These are phyloP conservation scores for Colletotrichum australisinense DNA, from an alignment of 2,329 filamentous ascomycete genomes.

Conservation along the genomic window DNA sequence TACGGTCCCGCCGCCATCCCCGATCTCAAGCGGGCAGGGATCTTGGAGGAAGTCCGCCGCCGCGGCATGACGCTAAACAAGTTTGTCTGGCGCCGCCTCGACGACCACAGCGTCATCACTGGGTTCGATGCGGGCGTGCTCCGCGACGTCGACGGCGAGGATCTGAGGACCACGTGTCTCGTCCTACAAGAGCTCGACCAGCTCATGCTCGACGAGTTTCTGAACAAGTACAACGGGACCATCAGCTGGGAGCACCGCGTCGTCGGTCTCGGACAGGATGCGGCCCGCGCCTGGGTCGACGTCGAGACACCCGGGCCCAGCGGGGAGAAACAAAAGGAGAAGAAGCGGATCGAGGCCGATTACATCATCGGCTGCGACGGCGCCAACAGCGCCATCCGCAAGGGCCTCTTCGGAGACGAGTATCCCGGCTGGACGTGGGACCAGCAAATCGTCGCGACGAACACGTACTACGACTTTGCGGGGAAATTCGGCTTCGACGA, in stretches of 20 bases:
- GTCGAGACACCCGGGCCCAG: slow-evolving; percentile 47
- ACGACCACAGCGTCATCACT: slow-evolving; percentile 49
- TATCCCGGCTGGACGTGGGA: slow-evolving; percentile 72
- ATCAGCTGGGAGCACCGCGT: slow-evolving; percentile 61
- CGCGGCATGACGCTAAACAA: slow-evolving; percentile 51
- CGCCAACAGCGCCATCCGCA: slow-evolving; percentile 59
- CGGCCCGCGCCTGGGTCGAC: slow-evolving; percentile 55
- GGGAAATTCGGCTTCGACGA: slow-evolving; percentile 63
- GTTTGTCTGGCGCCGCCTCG: slow-evolving; percentile 53
- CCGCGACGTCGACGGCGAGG: slow-evolving; percentile 50
- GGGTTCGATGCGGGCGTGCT: slow-evolving; percentile 49
- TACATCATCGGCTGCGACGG: slow-evolving; percentile 70
- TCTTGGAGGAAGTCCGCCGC: slow-evolving; percentile 58
- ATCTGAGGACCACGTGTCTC: slow-evolving; percentile 53
- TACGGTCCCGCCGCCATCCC: slow-evolving; percentile 69
- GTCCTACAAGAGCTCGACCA: slow-evolving; percentile 55
- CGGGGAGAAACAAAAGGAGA: slow-evolving; percentile 35
- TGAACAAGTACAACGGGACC: slow-evolving; percentile 46
- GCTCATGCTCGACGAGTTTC: slow-evolving; percentile 55
- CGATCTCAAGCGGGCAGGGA: slow-evolving; percentile 68
- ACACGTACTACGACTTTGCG: slow-evolving; percentile 72
- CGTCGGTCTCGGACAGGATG: slow-evolving; percentile 58
- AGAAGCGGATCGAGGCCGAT: slow-evolving; percentile 56
- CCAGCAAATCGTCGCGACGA: slow-evolving; percentile 71
- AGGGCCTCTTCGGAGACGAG: slow-evolving; percentile 62